These are phyloP conservation scores for Penicillium corylophilum DNA, from an alignment of 2,329 filamentous ascomycete genomes.

Conservation along the genomic window DNA sequence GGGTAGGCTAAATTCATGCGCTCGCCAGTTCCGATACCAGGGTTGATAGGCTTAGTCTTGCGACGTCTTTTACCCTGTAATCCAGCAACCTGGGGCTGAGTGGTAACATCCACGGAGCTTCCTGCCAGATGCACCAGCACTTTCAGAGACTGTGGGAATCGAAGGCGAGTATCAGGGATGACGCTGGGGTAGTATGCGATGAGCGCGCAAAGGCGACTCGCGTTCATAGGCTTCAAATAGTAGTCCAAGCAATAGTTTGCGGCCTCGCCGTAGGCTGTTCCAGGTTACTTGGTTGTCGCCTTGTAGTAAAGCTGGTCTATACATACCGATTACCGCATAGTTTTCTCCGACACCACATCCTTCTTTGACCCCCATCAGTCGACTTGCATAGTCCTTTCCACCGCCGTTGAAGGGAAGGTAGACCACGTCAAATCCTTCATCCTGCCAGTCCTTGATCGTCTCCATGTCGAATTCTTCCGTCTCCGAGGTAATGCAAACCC, in stretches of 20 bases:
- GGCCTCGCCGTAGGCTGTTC: constrained; percentile 60
- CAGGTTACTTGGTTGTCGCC: neutral
- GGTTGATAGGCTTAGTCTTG: constrained; percentile 49
- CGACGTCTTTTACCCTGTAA: constrained; percentile 53
- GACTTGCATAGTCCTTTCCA: constrained; percentile 52
- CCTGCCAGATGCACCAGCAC: constrained; percentile 61
- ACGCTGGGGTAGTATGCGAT: constrained; percentile 63
- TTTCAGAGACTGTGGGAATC: constrained; percentile 39
- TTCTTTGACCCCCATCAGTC: constrained; percentile 53
- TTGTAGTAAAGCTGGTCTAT: neutral
- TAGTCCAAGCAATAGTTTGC: constrained; percentile 60
- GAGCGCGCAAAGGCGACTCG: constrained; percentile 54
- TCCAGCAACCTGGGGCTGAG: constrained; percentile 52
- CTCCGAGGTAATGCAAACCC: constrained; percentile 36
- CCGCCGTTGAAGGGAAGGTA: constrained; percentile 57
- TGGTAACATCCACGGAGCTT: constrained; percentile 48
- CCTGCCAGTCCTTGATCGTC: constrained; percentile 55
- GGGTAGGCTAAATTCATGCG: constrained; percentile 34
- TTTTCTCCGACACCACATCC: constrained; percentile 57
- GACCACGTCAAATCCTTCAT: constrained; percentile 60
- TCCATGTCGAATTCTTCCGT: constrained; percentile 53
- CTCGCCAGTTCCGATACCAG: constrained; percentile 53
- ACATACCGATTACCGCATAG: constrained; percentile 62
- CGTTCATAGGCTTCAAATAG: constrained; percentile 56
- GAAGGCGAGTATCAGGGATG: constrained; percentile 51